Base-by-base conservation (phyloP, 1,284 basidiomycete genomes). In the Porogramme epimiltina region DNA sequence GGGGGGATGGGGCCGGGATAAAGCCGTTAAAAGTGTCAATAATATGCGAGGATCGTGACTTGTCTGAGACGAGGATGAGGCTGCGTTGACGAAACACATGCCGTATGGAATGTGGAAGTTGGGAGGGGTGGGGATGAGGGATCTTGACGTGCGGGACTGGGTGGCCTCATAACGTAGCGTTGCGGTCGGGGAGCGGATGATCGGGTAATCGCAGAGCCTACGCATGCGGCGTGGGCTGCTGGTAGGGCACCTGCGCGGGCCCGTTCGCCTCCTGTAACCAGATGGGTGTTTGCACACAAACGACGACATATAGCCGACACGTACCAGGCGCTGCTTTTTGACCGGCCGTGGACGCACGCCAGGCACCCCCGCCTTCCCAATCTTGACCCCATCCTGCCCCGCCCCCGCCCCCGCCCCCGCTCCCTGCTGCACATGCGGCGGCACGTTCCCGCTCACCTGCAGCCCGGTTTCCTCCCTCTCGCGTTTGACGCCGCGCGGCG, bases 321-420 rank as follows among this genome's bases (percentile, higher is more conserved):
- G 66, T 61, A 91, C 88, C 81, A 87, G 74, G 56, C 87, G 77
- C 65, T 84, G 86, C 69, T 87, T 90, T 77, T 91, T 91, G 43
- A 85, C 63, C 37, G 88, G 87, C 59, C 89, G 74, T 24, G 87
- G 86, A 53, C 84, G 75, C 16, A 77, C 79, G 44, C 77, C 79
- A 15, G 58, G 58, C 16, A 49, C 65, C 4, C 67, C 67, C 22
- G 85, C 79, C 64, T 81, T 82, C 16, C 80, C 78, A 55, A 78
- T 66, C 41, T 60, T 62, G 19, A 76, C 38, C 13, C 51, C 41
- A 11, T 58, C 63, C 23, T 53, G 52, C 23, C 8, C 57, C 56
- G n/a, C 47, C 51, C 1, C 48, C 41, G 28, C 42, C 75, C n/a
- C n/a, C n/a, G n/a, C n/a, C n/a, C n/a, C n/a, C n/a, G n/a, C n/a